A percentile compares a stretch with the other conserved stretches of the same genome.
Conservation (phyloP, 208 protist genomes). For the Leptomonas pyrrhocoris region DNA sequence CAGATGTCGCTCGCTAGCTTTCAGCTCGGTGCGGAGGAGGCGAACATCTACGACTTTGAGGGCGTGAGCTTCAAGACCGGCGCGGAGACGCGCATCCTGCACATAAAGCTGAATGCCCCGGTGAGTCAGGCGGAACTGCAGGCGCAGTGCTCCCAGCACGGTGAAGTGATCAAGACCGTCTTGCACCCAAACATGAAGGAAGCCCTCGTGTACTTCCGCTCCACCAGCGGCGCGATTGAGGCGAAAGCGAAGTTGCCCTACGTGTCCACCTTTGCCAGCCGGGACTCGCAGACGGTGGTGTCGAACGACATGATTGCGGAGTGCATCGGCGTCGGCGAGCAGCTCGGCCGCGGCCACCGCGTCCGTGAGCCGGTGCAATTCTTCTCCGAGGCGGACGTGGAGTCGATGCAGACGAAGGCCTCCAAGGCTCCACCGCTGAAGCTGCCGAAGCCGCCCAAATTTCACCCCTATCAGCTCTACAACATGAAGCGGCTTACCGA, state of each 20-base stretch:
- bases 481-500: conserved; percentile 82
- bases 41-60: conserved; percentile 96
- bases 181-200: conserved; percentile 87
- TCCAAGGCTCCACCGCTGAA: conserved; percentile 68
- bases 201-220: conserved; percentile 85
- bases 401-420: conserved; percentile 50
- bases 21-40: conserved; percentile 89
- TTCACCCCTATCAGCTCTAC: conserved; percentile 79
- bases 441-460: conserved; percentile 71
- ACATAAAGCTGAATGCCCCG: conserved; percentile 54
- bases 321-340: conserved; percentile 70
- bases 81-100: conserved; percentile 74
- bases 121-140: conserved; percentile 75
- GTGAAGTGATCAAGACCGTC: conserved; percentile 74
- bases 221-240: conserved; percentile 76
- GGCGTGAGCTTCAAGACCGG: conserved; percentile 91
- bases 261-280: conserved; percentile 57
- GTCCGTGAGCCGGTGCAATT: conserved; percentile 61
- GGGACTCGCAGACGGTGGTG: conserved; percentile 77
- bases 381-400: conserved; percentile 75
- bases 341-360: conserved; percentile 87
- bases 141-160: conserved; percentile 66
- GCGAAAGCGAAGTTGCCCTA: conserved; percentile 77
- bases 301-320: conserved; percentile 81
- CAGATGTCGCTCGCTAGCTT: conserved; percentile 94